These are phyloP conservation scores for Pseudophaeomoniella oleicola DNA, from an alignment of 2,329 filamentous ascomycete species.

Conservation along the genomic window DNA sequence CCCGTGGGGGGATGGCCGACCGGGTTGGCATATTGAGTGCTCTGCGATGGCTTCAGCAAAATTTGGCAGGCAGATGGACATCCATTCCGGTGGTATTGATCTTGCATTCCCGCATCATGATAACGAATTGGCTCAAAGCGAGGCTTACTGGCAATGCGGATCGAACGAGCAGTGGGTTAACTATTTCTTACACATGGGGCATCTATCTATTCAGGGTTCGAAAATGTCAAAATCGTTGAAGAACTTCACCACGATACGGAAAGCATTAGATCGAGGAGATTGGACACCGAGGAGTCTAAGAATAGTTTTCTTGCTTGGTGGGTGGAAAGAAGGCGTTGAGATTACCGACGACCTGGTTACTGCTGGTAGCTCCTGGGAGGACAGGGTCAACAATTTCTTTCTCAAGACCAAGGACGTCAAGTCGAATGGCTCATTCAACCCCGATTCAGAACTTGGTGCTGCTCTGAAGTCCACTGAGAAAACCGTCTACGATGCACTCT, in stretches of 20 bases:
- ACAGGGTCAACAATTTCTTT: slow-evolving; percentile 59
- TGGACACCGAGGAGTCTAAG: slow-evolving; percentile 71
- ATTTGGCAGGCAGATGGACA: slow-evolving; percentile 74
- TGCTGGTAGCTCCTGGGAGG: slow-evolving; percentile 65
- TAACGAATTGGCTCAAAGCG: slow-evolving; percentile 80
- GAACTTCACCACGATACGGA: slow-evolving; percentile 87
- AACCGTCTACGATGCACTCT: slow-evolving; percentile 50
- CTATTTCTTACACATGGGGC: slow-evolving; percentile 92
- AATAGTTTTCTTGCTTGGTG: slow-evolving; percentile 73
- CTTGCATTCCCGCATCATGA: slow-evolving; percentile 84
- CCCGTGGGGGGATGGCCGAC: slow-evolving; percentile 73
- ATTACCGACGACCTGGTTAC: slow-evolving; percentile 72
- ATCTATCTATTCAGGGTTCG: slow-evolving; percentile 72
- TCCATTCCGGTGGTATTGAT: slow-evolving; percentile 87
- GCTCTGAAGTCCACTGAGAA: slow-evolving; percentile 40
- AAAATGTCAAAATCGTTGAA: slow-evolving; percentile 97
- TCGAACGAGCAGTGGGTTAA: slow-evolving; percentile 65
- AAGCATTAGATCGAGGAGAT: slow-evolving; percentile 53
- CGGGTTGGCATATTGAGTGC: slow-evolving; percentile 97
- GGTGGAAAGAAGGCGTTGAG: slow-evolving; percentile 84
- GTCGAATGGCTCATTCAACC: slow-evolving; percentile 19
- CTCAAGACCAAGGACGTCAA: slow-evolving; percentile 39
- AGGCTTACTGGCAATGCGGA: slow-evolving; percentile 56
- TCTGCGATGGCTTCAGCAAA: slow-evolving; percentile 86
- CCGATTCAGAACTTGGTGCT: slow-evolving; percentile 18